phyloP scores from a whole-genome alignment of 345 rosid genomes.

The Eucalyptus rudis region DNA sequence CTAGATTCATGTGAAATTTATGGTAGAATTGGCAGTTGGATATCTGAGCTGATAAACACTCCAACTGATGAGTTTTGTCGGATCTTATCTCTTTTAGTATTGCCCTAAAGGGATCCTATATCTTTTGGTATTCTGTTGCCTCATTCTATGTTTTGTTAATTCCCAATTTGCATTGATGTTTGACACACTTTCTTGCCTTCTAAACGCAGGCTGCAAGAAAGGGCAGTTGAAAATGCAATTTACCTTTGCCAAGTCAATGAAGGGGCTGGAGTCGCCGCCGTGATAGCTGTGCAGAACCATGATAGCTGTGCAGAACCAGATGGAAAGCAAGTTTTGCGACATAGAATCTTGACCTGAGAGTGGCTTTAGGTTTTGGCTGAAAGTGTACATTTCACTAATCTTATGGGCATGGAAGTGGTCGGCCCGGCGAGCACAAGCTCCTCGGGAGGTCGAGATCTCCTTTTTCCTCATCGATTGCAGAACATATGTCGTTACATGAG shows the following conservation, averaged over 20 bases:
- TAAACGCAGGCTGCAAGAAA: slow-evolving; percentile 53
- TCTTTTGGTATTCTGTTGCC: neutral
- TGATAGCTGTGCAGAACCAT: slow-evolving; percentile 76
- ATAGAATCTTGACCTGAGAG: slow-evolving; percentile 4
- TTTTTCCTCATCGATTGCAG: neutral
- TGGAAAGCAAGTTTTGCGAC: slow-evolving; percentile 75
- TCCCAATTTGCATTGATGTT: neutral
- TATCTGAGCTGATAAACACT: neutral
- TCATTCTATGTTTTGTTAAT: neutral
- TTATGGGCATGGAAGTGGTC: accelerated
- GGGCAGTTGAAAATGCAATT: slow-evolving; percentile 45
- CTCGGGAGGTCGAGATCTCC: neutral
- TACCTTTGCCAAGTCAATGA: slow-evolving; percentile 37
- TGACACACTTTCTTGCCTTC: neutral
- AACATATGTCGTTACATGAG: neutral
- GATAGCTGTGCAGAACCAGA: slow-evolving; percentile 76
- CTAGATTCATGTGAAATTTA: neutral
- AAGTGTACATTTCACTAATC: neutral
- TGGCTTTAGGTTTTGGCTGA: neutral
- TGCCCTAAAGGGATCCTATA: neutral
- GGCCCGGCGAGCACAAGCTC: neutral
- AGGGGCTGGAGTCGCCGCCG: slow-evolving; percentile 79
- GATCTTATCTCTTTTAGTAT: no score
- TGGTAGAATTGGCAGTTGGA: neutral
- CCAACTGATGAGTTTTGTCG: neutral